phyloP scores from a whole-genome alignment of 441 rosid genomes.

The Cnidoscolus chayamansa region DNA sequence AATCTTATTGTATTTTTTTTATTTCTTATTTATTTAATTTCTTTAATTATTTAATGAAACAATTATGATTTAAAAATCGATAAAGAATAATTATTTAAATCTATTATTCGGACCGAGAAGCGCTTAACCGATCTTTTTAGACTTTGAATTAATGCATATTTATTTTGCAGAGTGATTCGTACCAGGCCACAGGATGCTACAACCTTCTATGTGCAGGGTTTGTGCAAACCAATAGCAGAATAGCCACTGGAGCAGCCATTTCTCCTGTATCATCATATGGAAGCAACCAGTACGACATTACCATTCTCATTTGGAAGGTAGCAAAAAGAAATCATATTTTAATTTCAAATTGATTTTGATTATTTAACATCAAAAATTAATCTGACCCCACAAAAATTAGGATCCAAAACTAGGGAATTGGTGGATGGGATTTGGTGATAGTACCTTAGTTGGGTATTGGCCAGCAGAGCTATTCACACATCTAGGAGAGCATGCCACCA shows the following conservation, averaged over 20 bases:
- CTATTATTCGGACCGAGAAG: too few relatives aligned
- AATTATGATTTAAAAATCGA: too few relatives aligned
- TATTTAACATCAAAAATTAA: too few relatives aligned
- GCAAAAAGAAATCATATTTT: neutral
- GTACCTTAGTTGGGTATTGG: slow-evolving; percentile 85
- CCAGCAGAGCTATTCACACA: slow-evolving; percentile 90
- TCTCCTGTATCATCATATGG: slow-evolving; percentile 75
- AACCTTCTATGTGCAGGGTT: slow-evolving; percentile 91
- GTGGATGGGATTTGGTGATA: slow-evolving; percentile 98
- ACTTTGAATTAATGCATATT: too few relatives aligned
- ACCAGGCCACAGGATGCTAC: slow-evolving; percentile 97
- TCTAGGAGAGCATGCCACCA: slow-evolving; percentile 78
- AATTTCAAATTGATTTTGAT: neutral
- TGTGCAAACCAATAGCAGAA: slow-evolving; percentile 80
- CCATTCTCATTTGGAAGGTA: slow-evolving; percentile 95
- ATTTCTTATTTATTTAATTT: too few relatives aligned
- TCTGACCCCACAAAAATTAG: slow-evolving; percentile 26
- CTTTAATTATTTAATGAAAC: too few relatives aligned
- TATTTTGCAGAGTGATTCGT: slow-evolving; percentile 77
- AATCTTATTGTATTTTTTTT: too few relatives aligned
- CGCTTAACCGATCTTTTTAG: too few relatives aligned
- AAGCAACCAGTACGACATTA: slow-evolving; percentile 76
- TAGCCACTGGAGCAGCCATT: slow-evolving; percentile 96
- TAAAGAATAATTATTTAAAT: too few relatives aligned
- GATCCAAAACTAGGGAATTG: slow-evolving; percentile 94